Percentiles rank a stretch among this genome's conserved stretches.
Evolutionary conservation across 164 flowering plant species (phyloP).

Genomic region (Buxus sempervirens): DNA sequence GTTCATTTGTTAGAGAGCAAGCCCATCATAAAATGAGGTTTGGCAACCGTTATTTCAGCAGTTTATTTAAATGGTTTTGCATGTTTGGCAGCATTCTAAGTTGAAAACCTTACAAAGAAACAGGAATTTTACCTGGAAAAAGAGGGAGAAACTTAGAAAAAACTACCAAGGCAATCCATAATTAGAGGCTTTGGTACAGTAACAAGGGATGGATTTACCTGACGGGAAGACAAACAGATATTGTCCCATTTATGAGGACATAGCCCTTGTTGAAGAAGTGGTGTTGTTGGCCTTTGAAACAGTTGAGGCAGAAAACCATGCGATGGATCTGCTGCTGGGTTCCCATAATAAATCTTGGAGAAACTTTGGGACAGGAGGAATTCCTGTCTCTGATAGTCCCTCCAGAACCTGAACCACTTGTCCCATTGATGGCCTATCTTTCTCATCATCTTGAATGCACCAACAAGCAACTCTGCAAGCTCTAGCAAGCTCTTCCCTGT

Average conservation of each 20-base stretch:
- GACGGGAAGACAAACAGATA: neutral
- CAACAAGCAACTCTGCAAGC: constrained; percentile 16
- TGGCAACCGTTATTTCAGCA: no score
- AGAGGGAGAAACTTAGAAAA: no score
- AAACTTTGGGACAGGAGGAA: constrained; percentile 3
- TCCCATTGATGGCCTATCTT: constrained; percentile 16
- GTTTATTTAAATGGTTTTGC: no score
- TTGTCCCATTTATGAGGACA: neutral
- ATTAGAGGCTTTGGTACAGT: neutral
- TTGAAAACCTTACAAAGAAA: neutral
- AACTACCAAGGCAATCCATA: no score
- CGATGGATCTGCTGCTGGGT: no score
- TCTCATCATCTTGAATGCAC: constrained; percentile 18
- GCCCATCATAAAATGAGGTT: no score
- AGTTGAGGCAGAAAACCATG: neutral
- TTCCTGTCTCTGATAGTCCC: constrained; percentile 6
- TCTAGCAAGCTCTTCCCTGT: neutral
- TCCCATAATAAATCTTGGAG: neutral
- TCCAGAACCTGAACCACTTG: constrained; percentile 9
- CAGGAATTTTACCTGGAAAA: no score
- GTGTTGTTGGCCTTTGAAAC: constrained; percentile 10
- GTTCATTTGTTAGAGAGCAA: no score
- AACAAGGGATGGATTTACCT: neutral
- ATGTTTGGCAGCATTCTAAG: no score
- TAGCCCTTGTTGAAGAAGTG: neutral